Base-by-base conservation (phyloP, 352 stramenopile species). In the Pythium aquatile region DNA sequence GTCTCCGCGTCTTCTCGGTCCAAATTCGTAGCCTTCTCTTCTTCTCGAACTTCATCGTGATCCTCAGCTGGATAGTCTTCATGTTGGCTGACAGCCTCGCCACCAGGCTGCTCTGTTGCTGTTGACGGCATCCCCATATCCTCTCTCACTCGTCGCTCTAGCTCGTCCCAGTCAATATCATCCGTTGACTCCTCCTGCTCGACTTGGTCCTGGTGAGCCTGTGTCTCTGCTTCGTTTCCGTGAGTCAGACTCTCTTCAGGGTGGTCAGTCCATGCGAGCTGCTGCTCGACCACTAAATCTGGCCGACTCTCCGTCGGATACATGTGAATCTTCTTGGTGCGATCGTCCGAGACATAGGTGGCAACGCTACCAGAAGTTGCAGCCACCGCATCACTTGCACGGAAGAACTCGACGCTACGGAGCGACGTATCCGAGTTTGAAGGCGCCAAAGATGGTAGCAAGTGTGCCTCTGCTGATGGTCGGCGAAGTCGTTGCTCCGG, bases 401-500 rank as follows among this genome's bases (percentile, higher is more conserved):
- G 56, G 30, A 65, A 59, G 2, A 56, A 35, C 37, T 67, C 59
- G 7, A 61, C 28, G 17, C 24, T 26, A 2, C n/a, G 32, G 7
- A 66, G 24, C 1, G 39, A 28, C 44, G 40, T 55, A 13, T 63
- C 39, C 8, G 58, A 71, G 13, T 47, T 1, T 3, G 66, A 67
- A n/a, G 63, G 55, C 4, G 47, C 10, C 28, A 72, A 30, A 16
- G 64, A 46, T 11, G 63, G 63, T 10, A 69, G 30, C 17, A 44
- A n/a, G 35, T 32, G 46, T 1, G 63, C 28, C 2, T 56, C 65
- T 0, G 32, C 53, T 10, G 35, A 61, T 14, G 17, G 54, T 17
- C 53, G 66, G 39, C 66, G 51, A 9, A 24, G 51, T 6, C 66
- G 55, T 6, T n/a, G 30, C 30, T 73, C 66, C 8, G 66, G 66